Evolutionary conservation across 148 eudicot species (phyloP).

Genomic region (Chenopodium quinoa): DNA sequence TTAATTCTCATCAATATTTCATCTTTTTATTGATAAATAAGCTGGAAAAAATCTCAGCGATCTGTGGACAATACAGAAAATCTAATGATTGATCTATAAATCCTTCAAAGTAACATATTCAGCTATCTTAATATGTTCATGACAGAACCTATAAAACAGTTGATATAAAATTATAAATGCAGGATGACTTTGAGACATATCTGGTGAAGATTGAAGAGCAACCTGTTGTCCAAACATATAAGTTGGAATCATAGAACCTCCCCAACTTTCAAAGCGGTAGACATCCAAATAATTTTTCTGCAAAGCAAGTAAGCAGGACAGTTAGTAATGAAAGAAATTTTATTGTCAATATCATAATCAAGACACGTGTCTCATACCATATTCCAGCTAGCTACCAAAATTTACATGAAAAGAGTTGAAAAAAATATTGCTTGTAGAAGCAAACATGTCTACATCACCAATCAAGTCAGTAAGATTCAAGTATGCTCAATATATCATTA

Average conservation of each 20-base stretch:
- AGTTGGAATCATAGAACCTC: slow-evolving; percentile 80
- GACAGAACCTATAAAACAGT: neutral
- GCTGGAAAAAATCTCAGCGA: neutral
- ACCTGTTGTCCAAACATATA: slow-evolving; percentile 88
- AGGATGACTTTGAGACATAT: neutral
- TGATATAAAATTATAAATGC: neutral
- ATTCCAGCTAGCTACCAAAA: neutral
- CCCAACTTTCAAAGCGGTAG: slow-evolving; percentile 88
- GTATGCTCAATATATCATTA: neutral
- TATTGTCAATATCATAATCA: neutral
- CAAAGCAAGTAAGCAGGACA: slow-evolving; percentile 21
- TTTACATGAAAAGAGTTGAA: neutral
- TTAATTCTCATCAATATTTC: neutral
- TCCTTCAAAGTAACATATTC: neutral
- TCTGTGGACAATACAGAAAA: neutral
- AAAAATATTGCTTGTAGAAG: neutral
- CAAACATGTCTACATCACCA: neutral
- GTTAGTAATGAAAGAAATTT: slow-evolving; percentile 18
- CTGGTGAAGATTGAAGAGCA: slow-evolving; percentile 7
- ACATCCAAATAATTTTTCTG: slow-evolving; percentile 96
- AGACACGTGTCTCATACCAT: neutral
- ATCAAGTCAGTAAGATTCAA: neutral
- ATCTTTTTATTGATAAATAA: neutral
- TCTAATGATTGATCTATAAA: neutral
- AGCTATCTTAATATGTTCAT: neutral